Evolutionary conservation across 164 flowering plant species (phyloP), one percentile per base, ranked within the genome.

Genomic region (Liriodendron chinense): DNA sequence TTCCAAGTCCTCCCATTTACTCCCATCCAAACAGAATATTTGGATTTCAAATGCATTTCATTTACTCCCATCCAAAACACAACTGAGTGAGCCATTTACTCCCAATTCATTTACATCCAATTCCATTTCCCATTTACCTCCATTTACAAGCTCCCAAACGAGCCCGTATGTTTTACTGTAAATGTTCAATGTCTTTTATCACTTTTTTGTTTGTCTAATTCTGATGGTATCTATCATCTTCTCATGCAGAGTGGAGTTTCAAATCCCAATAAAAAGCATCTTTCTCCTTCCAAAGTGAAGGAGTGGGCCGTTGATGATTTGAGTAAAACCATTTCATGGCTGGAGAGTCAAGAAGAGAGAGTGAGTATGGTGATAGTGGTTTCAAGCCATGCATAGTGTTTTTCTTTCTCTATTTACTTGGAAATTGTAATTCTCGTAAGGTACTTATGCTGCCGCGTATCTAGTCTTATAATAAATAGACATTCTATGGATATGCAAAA

Each of bases 301-400:
- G 86, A 83, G 65, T 96, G 97, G 98, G 98, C 90, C 68, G 26
- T 76, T 47, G 90, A 87, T 71, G 99, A 94, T 87, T 80, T 91
- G 56, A 83, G 75, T 25, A 85, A 79, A 80, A 94, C 99, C 1
- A 77, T 94, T 25, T 78, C 86, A 70, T 96, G 98, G 98, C 85
- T 96, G 71, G 89, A 89, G 69, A 91, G 85, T 82, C 99, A 90
- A 83, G 94, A 94, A 78, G 99, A 96, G 76, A 92, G 83, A 82
- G 99, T 91, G 78, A 84, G 77, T 81, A 12, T 53, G 57, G 56
- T 34, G 72, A 24, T 66, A 25, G 26, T 9, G 25, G 70, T 26
- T 26, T 28, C 70, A 26, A 22, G 70, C 28, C 28, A 67, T 67
- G 28, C 6, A 2, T 26, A 64, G 16, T 8, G 20, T 47, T 47